A percentile compares a stretch with the other conserved stretches of the same genome.
phyloP scores from a whole-genome alignment of 2,329 filamentous ascomycete genomes.

The Lachnum nothofagi region DNA sequence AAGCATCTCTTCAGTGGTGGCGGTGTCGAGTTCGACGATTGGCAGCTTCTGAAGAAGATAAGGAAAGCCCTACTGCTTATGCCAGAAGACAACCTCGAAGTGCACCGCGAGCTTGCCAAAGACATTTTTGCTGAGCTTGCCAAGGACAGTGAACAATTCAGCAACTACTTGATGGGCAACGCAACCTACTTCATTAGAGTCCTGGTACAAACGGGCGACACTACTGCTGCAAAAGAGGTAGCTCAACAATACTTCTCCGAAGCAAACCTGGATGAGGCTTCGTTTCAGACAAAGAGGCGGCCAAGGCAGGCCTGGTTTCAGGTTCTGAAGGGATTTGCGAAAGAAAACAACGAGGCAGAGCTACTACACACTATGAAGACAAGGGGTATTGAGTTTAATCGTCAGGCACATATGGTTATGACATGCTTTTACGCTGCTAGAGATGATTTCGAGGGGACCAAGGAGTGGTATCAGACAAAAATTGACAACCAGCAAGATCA shows the following conservation, averaged over 20 bases:
- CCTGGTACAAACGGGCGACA: constrained; percentile 22
- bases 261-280: constrained; percentile 29
- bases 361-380: constrained; percentile 52
- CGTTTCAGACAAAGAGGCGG: constrained; percentile 44
- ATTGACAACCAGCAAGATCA: constrained; percentile 30
- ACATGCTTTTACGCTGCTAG: constrained; percentile 57
- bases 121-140: constrained; percentile 20
- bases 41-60: constrained; percentile 17
- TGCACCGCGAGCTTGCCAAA: constrained; percentile 23
- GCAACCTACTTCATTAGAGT: constrained; percentile 11
- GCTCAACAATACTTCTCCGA: constrained; percentile 8
- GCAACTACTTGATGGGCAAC: neutral
- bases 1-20: constrained; percentile 44
- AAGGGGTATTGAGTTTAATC: constrained; percentile 44
- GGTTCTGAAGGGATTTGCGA: constrained; percentile 57
- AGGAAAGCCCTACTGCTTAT: constrained; percentile 15
- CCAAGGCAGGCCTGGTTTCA: constrained; percentile 41
- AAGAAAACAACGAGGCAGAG: constrained; percentile 53
- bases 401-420: constrained; percentile 49
- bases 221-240: constrained; percentile 24
- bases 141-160: neutral
- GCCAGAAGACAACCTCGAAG: constrained; percentile 21
- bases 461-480: constrained; percentile 61
- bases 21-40: constrained; percentile 16
- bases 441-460: constrained; percentile 55